Evolutionary conservation across 257 asterid species (phyloP), one percentile per base, ranked within the genome.

Genomic region (Ocimum tenuiflorum): DNA sequence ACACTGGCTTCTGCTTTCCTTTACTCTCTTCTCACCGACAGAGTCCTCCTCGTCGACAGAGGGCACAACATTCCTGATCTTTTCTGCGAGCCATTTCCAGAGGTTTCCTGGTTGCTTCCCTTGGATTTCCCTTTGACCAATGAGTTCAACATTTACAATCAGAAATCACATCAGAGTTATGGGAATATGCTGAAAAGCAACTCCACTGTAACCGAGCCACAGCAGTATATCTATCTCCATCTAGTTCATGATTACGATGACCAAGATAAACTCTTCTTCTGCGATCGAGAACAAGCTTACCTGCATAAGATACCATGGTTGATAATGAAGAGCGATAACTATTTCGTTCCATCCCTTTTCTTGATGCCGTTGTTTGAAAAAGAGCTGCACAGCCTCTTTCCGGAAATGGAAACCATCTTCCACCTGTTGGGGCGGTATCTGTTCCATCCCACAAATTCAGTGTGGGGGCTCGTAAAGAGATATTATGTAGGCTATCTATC

Each of bases 31-130:
- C 85, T 91, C 18, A 87, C 96, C 2, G 73, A 85, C 2, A 74
- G 96, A 15, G 85, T 91, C 73, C 84, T 91, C 14, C 92, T 91
- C 8, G 86, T 87, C 7, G 96, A 86, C 41, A 78, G 78, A 18
- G 82, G 83, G 63, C 52, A 19, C 23, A 81, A 83, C 74, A 75
- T 91, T 23, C 80, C 87, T 1, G 88, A 87, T 20, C 92, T 89
- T 42, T 89, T 91, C 70, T 89, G 98, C 5, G 96, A 89, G 59
- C 98, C 98, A 2, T 91, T 91, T 71, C 96, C 91, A 0, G 89
- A 77, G 14, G 72, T 35, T 14, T 87, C 98, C 6, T 91, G 98
- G 97, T 52, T 87, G 1, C 85, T 89, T 46, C 97, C 96, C 20
- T 31, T 71, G 45, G 87, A 85, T 57, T 87, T 89, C 71, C 92